These are phyloP conservation scores for Andalucia godoyi DNA, from an alignment of 78 protist species.

Conservation along the genomic window DNA sequence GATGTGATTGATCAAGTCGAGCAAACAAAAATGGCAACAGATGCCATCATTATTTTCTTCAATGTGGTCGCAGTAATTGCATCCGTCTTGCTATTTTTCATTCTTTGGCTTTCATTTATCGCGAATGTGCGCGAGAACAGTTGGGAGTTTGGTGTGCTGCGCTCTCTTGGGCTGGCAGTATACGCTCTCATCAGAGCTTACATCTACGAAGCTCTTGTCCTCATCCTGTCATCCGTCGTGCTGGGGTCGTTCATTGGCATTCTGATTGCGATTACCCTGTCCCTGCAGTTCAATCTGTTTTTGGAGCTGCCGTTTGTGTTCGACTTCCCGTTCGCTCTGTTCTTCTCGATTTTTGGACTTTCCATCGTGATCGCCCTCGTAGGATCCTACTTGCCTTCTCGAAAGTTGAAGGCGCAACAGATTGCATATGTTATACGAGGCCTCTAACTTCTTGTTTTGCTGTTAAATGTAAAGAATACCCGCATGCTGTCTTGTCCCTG, in stretches of 20 bases:
- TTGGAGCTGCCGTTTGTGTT: constrained; percentile 70
- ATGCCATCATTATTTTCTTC: constrained; percentile 15
- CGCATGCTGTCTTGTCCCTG: no score
- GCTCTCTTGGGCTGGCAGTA: constrained; percentile 66
- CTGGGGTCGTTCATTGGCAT: constrained; percentile 36
- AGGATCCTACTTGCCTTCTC: constrained; percentile 57
- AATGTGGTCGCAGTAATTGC: constrained; percentile 39
- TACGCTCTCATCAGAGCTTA: constrained; percentile 42
- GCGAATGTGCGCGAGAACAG: constrained; percentile 74
- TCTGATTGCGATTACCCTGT: constrained; percentile 52
- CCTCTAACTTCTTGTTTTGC: no score
- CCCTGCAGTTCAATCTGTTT: constrained; percentile 69
- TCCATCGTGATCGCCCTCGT: constrained; percentile 44
- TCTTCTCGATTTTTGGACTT: constrained; percentile 31
- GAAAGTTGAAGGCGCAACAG: constrained; percentile 7
- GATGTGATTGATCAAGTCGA: background rate
- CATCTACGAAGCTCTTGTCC: constrained; percentile 56
- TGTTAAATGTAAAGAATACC: no score
- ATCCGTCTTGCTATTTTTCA: constrained; percentile 58
- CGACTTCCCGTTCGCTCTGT: constrained; percentile 57
- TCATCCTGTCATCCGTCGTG: constrained; percentile 14
- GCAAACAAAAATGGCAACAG: background rate
- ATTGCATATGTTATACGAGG: constrained; percentile 42
- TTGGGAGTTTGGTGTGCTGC: constrained; percentile 85
- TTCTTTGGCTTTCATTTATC: constrained; percentile 71